Evolutionary conservation across 345 rosid species (phyloP).

Genomic region (Syzygium aqueum): DNA sequence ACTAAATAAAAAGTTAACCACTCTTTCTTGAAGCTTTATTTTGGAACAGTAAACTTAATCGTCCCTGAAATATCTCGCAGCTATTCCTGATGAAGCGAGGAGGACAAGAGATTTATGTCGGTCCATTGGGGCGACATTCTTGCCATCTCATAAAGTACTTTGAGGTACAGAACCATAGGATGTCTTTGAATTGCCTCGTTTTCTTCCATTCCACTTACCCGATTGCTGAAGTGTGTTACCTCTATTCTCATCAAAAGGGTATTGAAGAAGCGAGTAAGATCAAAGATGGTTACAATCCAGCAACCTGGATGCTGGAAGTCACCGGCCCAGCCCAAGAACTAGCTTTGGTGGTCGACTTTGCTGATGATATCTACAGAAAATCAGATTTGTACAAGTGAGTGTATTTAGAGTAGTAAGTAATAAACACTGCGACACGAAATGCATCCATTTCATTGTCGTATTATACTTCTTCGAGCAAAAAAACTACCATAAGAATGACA

Average conservation of each 20-base stretch:
- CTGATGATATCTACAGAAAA: conserved; percentile 37
- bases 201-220: not conserved
- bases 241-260: conserved; percentile 15
- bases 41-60: not conserved
- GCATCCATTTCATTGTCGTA: not conserved
- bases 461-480: not conserved
- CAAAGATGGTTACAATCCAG: conserved; percentile 73
- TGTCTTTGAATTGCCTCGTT: not conserved
- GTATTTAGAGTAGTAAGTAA: not conserved
- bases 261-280: conserved; percentile 51
- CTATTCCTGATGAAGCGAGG: conserved; percentile 64
- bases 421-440: not conserved
- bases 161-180: conserved; percentile 29
- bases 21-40: not conserved
- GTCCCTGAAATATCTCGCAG: conserved; percentile 16
- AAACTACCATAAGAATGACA: not conserved
- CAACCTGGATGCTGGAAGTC: conserved; percentile 87
- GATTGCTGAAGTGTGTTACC: not conserved
- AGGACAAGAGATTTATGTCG: conserved; percentile 73
- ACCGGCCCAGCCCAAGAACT: conserved; percentile 48
- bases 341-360: conserved; percentile 51
- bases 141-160: conserved; percentile 48
- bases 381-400: conserved; percentile 52
- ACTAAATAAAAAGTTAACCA: not conserved
- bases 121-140: conserved; percentile 70